Percentiles rank a stretch among this genome's conserved stretches.
Conservation (phyloP, 805 yeast species). For the Candida easanensis region DNA sequence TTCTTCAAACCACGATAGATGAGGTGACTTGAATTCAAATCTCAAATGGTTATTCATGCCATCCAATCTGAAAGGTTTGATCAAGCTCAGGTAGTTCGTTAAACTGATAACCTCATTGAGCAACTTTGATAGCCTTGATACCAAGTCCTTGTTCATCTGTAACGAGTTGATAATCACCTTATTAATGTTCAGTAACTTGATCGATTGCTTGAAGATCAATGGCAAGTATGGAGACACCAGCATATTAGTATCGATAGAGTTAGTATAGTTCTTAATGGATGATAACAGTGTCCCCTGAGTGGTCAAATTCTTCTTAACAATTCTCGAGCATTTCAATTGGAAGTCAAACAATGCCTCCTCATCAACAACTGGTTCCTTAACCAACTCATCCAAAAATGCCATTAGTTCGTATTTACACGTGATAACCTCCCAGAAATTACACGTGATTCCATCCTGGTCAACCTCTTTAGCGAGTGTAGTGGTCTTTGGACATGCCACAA, state of each 20-base stretch:
- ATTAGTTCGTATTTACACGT: slow-evolving; percentile 37
- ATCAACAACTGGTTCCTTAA: slow-evolving; percentile 17
- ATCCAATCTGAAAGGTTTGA: slow-evolving; percentile 29
- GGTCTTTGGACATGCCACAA: slow-evolving; percentile 1
- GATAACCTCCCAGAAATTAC: slow-evolving; percentile 29
- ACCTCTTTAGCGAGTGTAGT: slow-evolving; percentile 3
- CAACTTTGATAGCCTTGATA: slow-evolving; percentile 22
- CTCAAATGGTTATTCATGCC: slow-evolving; percentile 25
- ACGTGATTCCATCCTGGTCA: slow-evolving; percentile 14
- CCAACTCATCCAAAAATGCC: slow-evolving; percentile 36
- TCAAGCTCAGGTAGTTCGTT: slow-evolving; percentile 25
- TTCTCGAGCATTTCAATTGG: slow-evolving; percentile 37
- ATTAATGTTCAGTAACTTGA: slow-evolving; percentile 26
- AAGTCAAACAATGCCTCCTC: slow-evolving; percentile 34
- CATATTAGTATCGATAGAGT: slow-evolving; percentile 21
- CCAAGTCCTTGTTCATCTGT: slow-evolving; percentile 24
- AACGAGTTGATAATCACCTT: slow-evolving; percentile 30
- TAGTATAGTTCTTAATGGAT: slow-evolving; percentile 19
- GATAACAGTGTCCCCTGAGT: slow-evolving; percentile 15
- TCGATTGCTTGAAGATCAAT: slow-evolving; percentile 27
- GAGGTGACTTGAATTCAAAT: slow-evolving; percentile 20
- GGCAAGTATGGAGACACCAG: slow-evolving; percentile 29
- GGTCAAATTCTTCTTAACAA: slow-evolving; percentile 31
- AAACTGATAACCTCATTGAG: slow-evolving; percentile 27
- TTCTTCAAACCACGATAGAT: slow-evolving; percentile 22